Conservation (phyloP, 1,284 basidiomycete species). For the Golubevia sp. region DNA sequence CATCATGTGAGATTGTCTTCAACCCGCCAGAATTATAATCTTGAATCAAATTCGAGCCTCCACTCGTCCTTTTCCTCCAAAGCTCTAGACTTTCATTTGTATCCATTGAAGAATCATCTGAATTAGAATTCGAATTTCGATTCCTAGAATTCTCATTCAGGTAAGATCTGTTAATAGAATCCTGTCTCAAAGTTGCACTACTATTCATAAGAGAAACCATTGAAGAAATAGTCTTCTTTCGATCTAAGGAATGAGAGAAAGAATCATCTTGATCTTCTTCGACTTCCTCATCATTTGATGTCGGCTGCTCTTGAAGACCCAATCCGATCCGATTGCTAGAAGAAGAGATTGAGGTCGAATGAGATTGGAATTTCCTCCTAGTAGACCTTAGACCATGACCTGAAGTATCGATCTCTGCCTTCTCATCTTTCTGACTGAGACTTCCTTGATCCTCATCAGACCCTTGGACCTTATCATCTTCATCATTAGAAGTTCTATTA, state of each 20-base stretch:
- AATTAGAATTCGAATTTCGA: too few relatives aligned
- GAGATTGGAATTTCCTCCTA: not conserved
- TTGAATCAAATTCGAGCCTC: too few relatives aligned
- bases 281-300: not conserved
- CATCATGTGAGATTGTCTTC: too few relatives aligned
- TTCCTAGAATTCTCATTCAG: too few relatives aligned
- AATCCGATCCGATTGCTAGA: not conserved
- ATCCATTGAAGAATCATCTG: too few relatives aligned
- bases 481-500: not conserved
- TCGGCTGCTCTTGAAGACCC: not conserved
- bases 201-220: not conserved
- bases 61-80: too few relatives aligned
- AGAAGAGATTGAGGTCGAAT: not conserved
- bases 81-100: too few relatives aligned
- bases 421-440: not conserved
- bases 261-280: not conserved
- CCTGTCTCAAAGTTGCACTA: not conserved
- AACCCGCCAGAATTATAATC: too few relatives aligned
- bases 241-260: not conserved
- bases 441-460: not conserved
- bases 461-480: not conserved
- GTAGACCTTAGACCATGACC: not conserved
- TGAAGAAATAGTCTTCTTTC: not conserved
- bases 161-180: too few relatives aligned
- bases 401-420: not conserved